Percentiles rank a stretch among this genome's conserved stretches.
Evolutionary conservation across 164 flowering plant genomes (phyloP).

Genomic region (Houttuynia cordata): DNA sequence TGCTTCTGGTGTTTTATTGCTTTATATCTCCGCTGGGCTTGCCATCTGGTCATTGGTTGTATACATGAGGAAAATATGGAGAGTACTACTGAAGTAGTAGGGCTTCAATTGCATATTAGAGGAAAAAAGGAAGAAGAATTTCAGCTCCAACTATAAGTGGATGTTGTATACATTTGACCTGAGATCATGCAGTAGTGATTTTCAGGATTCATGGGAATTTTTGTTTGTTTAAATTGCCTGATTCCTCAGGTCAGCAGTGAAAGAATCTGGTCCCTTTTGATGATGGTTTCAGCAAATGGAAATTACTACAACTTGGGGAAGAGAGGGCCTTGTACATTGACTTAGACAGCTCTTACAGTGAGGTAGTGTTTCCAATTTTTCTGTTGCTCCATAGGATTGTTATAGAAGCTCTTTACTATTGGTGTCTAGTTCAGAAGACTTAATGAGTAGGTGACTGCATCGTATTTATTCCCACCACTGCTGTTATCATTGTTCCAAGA

Average conservation of each 20-base stretch:
- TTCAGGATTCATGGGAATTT: neutral
- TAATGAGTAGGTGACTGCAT: no score
- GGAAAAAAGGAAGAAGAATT: neutral
- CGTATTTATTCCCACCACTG: no score
- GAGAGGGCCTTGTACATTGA: neutral
- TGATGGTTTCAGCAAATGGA: no score
- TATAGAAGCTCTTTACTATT: no score
- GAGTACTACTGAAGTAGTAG: slow-evolving; percentile 53
- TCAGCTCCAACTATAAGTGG: neutral
- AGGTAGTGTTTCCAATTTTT: no score
- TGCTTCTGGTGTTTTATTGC: slow-evolving; percentile 58
- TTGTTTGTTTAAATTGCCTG: no score
- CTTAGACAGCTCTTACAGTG: neutral
- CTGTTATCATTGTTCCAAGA: no score
- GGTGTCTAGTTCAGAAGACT: no score
- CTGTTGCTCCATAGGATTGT: no score
- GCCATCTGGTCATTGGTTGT: slow-evolving; percentile 81
- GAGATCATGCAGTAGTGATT: neutral
- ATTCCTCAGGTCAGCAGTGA: neutral
- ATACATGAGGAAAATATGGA: slow-evolving; percentile 82
- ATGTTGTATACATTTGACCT: neutral
- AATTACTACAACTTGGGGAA: neutral
- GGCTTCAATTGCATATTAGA: neutral
- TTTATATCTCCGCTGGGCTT: slow-evolving; percentile 82
- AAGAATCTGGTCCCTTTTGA: neutral